Base-by-base conservation (phyloP, 2,329 filamentous ascomycete species). In the Plenodomus tracheiphilus region DNA sequence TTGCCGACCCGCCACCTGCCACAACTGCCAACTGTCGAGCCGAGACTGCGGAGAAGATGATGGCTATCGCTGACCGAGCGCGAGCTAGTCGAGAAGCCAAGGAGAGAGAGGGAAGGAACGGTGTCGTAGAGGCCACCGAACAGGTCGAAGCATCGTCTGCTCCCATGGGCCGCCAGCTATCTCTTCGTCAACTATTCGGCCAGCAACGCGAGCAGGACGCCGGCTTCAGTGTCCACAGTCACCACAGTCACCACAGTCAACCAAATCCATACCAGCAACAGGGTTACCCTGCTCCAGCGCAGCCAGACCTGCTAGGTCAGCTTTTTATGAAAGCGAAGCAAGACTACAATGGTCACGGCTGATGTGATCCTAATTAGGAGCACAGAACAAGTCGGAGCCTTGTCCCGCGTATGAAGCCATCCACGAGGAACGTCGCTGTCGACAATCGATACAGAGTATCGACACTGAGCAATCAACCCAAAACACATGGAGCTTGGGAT, bases 1-100 rank as follows among this genome's bases (percentile, higher is more conserved):
- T 84, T 64, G 79, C 78, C n/a, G 84, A 86, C 59, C 76, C 77
- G 1, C 70, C 76, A n/a, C 77, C 79, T 2, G 78, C 75, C 36
- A 81, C 79, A 2, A 85, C 81, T 2, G 77, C 78, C 13, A 74
- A 79, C 37, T 75, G 73, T 11, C 77, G 80, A 46, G 72, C 74
- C 28, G 69, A 81, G 38, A 80, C 81, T 28, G 81, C 79, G 25
- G 71, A 77, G 46, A 74, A 80, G 48, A 84, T 86, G 51, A 73
- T 76, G 49, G 78, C 81, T 37, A 80, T 81, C 54, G 83, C 83
- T 3, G 69, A 74, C 20, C 75, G 76, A 62, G 81, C 81, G 1
- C 77, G 77, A 19, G 65, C 74, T 41, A 81, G 78, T 55, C 68
- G 78, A 47, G 76, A 75, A 43, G 65, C 75, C 17, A 75, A 46